Percentiles rank a stretch among this genome's conserved stretches.
Evolutionary conservation across 306 rosid genomes (phyloP).

Genomic region (Vigna mungo): DNA sequence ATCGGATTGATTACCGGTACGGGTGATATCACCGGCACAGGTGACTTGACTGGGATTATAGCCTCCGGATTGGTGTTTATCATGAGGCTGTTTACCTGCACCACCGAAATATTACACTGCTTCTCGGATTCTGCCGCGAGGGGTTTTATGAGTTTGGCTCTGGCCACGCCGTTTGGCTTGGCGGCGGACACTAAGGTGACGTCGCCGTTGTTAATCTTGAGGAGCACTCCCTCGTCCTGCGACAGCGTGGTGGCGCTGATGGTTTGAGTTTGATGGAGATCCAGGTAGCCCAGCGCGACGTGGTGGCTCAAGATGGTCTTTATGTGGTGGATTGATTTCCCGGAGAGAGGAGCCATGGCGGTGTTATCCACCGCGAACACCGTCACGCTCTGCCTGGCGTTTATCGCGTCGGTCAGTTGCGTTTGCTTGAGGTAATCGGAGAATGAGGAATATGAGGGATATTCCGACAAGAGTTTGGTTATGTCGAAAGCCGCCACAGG

Average conservation of each 20-base stretch:
- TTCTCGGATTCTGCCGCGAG: conserved; percentile 43
- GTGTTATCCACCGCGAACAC: conserved; percentile 50
- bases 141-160: conserved; percentile 29
- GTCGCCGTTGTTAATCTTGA: conserved; percentile 39
- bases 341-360: conserved; percentile 42
- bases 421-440: conserved; percentile 54
- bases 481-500: conserved; percentile 31
- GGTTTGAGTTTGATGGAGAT: conserved; percentile 3
- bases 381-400: conserved; percentile 37
- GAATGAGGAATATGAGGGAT: conserved; percentile 46
- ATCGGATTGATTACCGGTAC: background rate
- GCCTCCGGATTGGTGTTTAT: background rate
- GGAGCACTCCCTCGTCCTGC: conserved; percentile 33
- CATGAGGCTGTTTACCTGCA: conserved; percentile 49
- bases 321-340: conserved; percentile 48
- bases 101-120: conserved; percentile 41
- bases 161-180: background rate
- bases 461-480: conserved; percentile 25
- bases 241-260: conserved; percentile 44
- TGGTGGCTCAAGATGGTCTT: conserved; percentile 52
- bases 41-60: background rate
- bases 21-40: background rate
- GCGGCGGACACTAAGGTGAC: conserved; percentile 41
- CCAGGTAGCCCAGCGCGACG: conserved; percentile 47
- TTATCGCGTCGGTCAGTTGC: conserved; percentile 38